Evolutionary conservation across 345 rosid species (phyloP).

Genomic region (Eucalyptus pauciflora): DNA sequence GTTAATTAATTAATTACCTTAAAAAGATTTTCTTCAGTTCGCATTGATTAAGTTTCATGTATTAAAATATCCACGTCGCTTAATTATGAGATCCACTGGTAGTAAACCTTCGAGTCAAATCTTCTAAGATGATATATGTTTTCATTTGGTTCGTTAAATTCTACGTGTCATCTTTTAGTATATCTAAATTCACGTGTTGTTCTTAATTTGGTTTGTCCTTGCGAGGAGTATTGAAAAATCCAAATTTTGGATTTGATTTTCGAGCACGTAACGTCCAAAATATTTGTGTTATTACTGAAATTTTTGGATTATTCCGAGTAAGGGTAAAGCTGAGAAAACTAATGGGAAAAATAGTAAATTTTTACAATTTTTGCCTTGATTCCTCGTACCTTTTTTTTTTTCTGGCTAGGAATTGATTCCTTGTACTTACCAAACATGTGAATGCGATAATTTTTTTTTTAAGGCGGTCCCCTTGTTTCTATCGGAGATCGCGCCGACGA

Average conservation of each 20-base stretch:
- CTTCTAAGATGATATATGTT: too few species aligned
- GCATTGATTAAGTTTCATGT: background rate
- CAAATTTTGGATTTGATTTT: background rate
- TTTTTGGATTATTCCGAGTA: background rate
- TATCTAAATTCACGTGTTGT: background rate
- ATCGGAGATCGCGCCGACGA: constrained; percentile 96
- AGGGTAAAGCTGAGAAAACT: background rate
- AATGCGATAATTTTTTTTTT: background rate
- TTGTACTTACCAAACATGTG: background rate
- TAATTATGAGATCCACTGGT: background rate
- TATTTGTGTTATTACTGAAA: background rate
- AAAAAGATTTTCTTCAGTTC: background rate
- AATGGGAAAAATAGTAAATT: background rate
- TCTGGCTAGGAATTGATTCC: too few species aligned
- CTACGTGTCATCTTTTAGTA: rapidly evolving
- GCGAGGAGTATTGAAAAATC: background rate
- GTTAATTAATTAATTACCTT: background rate
- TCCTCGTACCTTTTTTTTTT: background rate
- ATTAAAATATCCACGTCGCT: background rate
- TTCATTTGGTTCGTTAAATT: too few species aligned
- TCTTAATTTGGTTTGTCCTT: too few species aligned
- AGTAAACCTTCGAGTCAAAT: rapidly evolving
- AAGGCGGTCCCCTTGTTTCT: constrained; percentile 91
- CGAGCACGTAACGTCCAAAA: background rate
- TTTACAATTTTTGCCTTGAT: background rate